Conservation (phyloP, 306 rosid genomes). For the apple (Malus domestica) region DNA sequence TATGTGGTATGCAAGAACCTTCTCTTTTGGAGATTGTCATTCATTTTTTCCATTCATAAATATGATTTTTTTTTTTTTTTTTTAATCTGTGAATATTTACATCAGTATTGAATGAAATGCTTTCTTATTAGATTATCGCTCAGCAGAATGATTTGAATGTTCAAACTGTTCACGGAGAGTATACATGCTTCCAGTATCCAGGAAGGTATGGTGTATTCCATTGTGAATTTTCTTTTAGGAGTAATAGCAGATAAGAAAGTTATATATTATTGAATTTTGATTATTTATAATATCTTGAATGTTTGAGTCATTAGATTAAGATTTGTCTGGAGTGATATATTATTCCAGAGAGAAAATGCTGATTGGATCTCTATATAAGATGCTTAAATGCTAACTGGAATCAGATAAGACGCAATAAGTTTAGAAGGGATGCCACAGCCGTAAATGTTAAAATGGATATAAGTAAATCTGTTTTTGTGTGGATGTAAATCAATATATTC, state of each 20-base stretch:
- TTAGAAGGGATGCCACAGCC: not conserved
- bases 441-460: not conserved
- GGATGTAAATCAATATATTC: not conserved
- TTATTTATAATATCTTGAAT: not conserved
- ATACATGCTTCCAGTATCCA: slow-evolving; percentile 83
- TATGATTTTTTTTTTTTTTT: not conserved
- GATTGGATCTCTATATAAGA: not conserved
- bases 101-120: not conserved
- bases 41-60: too few relatives aligned
- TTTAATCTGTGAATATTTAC: not conserved
- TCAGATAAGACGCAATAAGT: not conserved
- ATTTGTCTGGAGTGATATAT: not conserved
- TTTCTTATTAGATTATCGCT: slow-evolving; percentile 51
- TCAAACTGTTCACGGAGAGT: slow-evolving; percentile 74
- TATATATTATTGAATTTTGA: not conserved
- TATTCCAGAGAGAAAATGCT: not conserved
- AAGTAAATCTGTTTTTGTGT: not conserved
- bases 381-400: not conserved
- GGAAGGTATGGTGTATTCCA: slow-evolving; percentile 49
- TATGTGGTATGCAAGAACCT: slow-evolving; percentile 15
- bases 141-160: slow-evolving; percentile 68
- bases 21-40: not conserved
- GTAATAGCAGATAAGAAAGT: not conserved
- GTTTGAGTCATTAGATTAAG: not conserved
- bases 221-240: not conserved